phyloP scores from a whole-genome alignment of 495 filamentous ascomycete genomes.

The Tuber magnatum region DNA sequence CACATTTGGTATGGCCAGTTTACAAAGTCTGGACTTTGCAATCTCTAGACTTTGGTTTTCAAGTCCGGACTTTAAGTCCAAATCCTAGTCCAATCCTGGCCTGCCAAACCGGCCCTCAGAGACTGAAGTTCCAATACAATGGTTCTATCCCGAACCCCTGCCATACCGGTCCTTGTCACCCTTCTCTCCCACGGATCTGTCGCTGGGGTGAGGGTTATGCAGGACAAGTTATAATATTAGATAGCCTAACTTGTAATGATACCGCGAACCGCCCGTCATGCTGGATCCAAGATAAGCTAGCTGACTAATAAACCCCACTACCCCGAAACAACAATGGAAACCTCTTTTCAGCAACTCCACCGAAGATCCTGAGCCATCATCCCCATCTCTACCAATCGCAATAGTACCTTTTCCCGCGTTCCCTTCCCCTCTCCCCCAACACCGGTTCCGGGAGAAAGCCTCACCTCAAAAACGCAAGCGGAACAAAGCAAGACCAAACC shows the following conservation, averaged over 20 bases:
- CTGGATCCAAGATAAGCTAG: background rate
- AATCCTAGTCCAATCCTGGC: too few relatives aligned
- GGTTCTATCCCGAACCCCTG: background rate
- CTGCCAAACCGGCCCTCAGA: too few relatives aligned
- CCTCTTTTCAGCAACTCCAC: background rate
- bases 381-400: background rate
- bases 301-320: constrained; percentile 3
- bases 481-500: background rate
- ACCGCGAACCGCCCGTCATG: background rate
- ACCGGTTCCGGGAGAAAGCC: background rate
- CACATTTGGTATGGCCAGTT: too few relatives aligned
- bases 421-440: background rate
- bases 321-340: background rate
- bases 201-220: background rate
- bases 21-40: too few relatives aligned
- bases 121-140: too few relatives aligned
- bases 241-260: too few relatives aligned
- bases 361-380: background rate
- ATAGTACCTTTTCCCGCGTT: background rate
- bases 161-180: background rate
- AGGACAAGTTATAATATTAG: too few relatives aligned
- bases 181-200: background rate
- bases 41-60: too few relatives aligned
- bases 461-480: background rate
- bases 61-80: too few relatives aligned